Evolutionary conservation across 228 moss, liverwort and hornwort genomes (phyloP), one percentile per base, ranked within the genome.

Genomic region (Sphagnum fallax): DNA sequence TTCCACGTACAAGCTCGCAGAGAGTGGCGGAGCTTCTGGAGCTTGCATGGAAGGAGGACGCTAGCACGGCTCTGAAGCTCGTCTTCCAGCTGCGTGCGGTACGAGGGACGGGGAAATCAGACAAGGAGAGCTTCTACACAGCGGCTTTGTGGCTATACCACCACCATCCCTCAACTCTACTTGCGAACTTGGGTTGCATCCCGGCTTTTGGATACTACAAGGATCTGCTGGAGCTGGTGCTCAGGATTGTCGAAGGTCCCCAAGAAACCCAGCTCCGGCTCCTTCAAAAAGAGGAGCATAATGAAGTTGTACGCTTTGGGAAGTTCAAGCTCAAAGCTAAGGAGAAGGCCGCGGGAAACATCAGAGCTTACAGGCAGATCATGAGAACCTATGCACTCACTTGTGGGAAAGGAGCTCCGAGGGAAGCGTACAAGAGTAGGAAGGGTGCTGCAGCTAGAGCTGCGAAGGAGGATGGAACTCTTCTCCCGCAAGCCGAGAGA

Each of bases 201-300:
- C 86, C 77, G 32, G 81, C 78, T 14, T 94, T 94, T 60, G 94
- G 94, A 5, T 91, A 91, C 65, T 94, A 77, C 73, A 94, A 88
- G 75, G 94, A 91, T 72, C 75, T 87, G 55, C 65, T 91, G 65
- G 94, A 94, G 84, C 67, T 91, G 59, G 71, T 91, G 48, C 77
- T 88, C 73, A 79, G 91, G 63, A 65, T 75, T 8, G 76, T 88
- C 50, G 94, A 94, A 78, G 89, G 87, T n/a, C 73, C 80, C 11
- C 77, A 81, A 7, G 82, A 84, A 74, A 89, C 77, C 50, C 0
- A 4, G 9, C 67, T 57, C 48, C 89, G 87, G 69, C 52, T 83
- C 47, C 5, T 0, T 60, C 83, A 73, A 67, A 89, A 87, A 78
- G 62, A 8, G 58, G 48, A 49, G 70, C 93, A 81, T 15, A 81